Evolutionary conservation across 139 green algal species (phyloP), one percentile per base, ranked within the genome.

Genomic region (Trebouxia sp.): DNA sequence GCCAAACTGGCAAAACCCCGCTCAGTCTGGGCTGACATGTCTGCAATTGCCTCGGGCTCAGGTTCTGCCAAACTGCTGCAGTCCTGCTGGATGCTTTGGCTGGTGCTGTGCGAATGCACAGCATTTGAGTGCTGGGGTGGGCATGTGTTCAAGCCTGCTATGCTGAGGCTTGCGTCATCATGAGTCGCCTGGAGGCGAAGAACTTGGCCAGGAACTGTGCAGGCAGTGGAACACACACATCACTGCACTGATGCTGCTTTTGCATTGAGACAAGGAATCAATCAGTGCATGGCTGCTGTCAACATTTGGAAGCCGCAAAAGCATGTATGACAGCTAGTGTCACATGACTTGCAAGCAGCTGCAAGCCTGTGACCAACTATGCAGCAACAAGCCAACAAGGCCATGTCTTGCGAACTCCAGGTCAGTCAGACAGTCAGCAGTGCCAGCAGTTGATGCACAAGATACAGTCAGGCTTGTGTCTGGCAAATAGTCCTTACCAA

Each of bases 161-260:
- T 43, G 62, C 32, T 72, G 62, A 72, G 42, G 62, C 35, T 72
- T 32, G 62, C 43, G 35, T 72, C 62, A 45, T 72, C 35, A 30
- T 72, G 62, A 35, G 2, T 17, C 32, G 9, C 62, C 8, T 43
- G 12, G 11, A 72, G 9, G 1, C 28, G 32, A 26, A 72, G 0
- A 14, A 17, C 28, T 12, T 5, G 0, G 32, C 62, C 62, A 22
- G 20, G 5, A 22, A 12, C 62, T 72, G 62, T 72, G 62, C 62
- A 72, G 11, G n/a, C 32, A 43, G n/a, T n/a, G n/a, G n/a, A n/a
- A 1, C 4, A 53, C 47, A 14, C 15, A 6, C 47, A 11, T 53
- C 4, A 53, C 47, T 53, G 47, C 47, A n/a, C n/a, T n/a, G n/a
- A n/a, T n/a, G n/a, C n/a, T n/a, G n/a, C n/a, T n/a, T n/a, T n/a